Base-by-base conservation (phyloP, 2,329 filamentous ascomycete genomes). In the Beauveria australis region DNA sequence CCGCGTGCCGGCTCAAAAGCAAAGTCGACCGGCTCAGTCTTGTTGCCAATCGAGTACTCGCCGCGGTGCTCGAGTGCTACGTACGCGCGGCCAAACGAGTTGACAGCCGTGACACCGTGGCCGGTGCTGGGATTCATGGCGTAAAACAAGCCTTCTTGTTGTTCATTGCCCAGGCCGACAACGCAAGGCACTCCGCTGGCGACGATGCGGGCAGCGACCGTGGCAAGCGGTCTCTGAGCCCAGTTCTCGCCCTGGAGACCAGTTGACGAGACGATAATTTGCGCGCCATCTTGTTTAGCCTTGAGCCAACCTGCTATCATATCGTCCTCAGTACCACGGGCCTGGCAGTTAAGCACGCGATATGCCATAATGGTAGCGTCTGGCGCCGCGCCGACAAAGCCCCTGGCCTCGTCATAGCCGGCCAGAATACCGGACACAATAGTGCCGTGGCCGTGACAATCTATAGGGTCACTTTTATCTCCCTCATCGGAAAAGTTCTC, bases 361-460 rank as follows among this genome's bases (percentile, higher is more conserved):
- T 52, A 52, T 22, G 49, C 49, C n/a, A 40, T 40, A 37, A 52
- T 37, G n/a, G 28, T 52, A 7, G 49, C 49, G 30, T 52, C 9
- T 22, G n/a, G 30, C 19, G 49, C 30, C 28, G 40, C 62, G 46
- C 62, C 59, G 1, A 47, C 26, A 19, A 56, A 61, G 44, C 49
- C 43, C 14, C 10, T 24, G 6, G 26, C 46, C 22, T 40, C 8
- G n/a, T 60, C 33, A 19, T 48, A 26, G 19, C 59, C 52, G 16
- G 59, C 59, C 9, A 60, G 10, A 19, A 63, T 22, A 49, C 46
- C 24, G 2, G 62, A 55, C 37, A 63, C 59, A 16, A n/a, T 37
- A 12, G 62, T 63, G 55, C 62, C 62, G 55, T 63, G 62, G 19
- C 59, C 55, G 24, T 30, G 5, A 44, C 59, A 63, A 33, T 63